These are phyloP conservation scores for Diaporthe citrichinensis DNA, from an alignment of 2,329 filamentous ascomycete species.

Conservation along the genomic window DNA sequence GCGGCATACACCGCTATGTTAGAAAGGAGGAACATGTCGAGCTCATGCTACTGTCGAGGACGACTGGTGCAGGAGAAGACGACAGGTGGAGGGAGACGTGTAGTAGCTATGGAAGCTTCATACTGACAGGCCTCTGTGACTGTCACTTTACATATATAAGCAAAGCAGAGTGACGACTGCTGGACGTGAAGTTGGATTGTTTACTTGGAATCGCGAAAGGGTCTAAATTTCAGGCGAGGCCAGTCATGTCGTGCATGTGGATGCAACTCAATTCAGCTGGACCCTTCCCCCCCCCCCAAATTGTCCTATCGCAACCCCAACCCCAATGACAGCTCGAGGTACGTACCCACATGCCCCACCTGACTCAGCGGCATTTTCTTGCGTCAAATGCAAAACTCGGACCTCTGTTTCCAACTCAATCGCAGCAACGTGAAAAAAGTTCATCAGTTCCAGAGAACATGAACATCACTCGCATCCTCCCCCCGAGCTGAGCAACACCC, in stretches of 20 bases:
- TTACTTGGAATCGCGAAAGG: neutral
- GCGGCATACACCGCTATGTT: slow-evolving; percentile 57
- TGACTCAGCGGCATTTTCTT: slow-evolving; percentile 33
- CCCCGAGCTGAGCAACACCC: slow-evolving; percentile 1
- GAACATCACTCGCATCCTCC: slow-evolving; percentile 3
- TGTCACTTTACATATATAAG: neutral
- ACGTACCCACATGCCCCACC: neutral
- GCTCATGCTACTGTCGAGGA: slow-evolving; percentile 23
- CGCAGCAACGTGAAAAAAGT: neutral
- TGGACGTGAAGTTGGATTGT: neutral
- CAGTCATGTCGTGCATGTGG: slow-evolving; percentile 8
- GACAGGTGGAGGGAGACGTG: slow-evolving; percentile 13
- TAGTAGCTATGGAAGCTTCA: neutral
- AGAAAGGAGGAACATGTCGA: slow-evolving; percentile 45
- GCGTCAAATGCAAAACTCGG: slow-evolving; percentile 25
- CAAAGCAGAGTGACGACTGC: neutral
- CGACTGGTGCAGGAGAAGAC: slow-evolving; percentile 36
- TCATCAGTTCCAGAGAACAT: slow-evolving; percentile 2
- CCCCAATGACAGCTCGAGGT: neutral
- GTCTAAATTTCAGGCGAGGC: neutral
- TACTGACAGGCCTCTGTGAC: neutral
- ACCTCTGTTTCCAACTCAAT: slow-evolving; percentile 30
- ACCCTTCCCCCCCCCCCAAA: neutral
- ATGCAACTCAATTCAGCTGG: slow-evolving; percentile 2
- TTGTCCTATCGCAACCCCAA: neutral